phyloP scores from a whole-genome alignment of 202 grass and related monocot genomes.

The Bolboschoenoplectus hybrid region DNA sequence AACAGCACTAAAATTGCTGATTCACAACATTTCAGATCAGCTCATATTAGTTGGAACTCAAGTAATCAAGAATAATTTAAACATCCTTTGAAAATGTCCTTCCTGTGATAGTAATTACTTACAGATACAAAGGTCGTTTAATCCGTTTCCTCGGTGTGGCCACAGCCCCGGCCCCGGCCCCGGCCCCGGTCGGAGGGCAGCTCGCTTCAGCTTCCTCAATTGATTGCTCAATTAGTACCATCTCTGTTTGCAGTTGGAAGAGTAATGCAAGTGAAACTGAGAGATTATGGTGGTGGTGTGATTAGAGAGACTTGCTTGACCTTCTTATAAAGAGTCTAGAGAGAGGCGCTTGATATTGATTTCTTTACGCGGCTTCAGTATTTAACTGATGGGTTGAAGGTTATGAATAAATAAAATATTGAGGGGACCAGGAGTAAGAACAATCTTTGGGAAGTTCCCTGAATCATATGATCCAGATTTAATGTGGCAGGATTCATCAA shows the following conservation, averaged over 20 bases:
- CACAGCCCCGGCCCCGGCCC: not conserved
- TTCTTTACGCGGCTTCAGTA: not conserved
- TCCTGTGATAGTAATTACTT: not conserved
- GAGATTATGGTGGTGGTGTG: not conserved
- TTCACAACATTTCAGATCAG: not conserved
- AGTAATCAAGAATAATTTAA: not conserved
- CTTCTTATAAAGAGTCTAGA: not conserved
- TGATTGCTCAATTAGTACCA: not conserved
- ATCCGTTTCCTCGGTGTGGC: not conserved
- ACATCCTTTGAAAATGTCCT: not conserved
- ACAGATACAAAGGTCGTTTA: not conserved
- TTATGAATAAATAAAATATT: not conserved
- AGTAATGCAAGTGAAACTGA: not conserved
- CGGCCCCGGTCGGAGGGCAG: not conserved
- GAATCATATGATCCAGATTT: too few relatives aligned
- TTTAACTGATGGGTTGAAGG: not conserved
- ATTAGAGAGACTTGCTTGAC: not conserved
- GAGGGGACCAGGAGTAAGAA: not conserved
- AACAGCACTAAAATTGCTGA: not conserved
- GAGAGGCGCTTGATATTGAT: not conserved
- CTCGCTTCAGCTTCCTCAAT: not conserved
- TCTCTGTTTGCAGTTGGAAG: not conserved
- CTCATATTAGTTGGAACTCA: not conserved
- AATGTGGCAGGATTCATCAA: too few relatives aligned
- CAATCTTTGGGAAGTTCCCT: not conserved